These are phyloP conservation scores for Chytriomyces sp. DNA, from an alignment of 192 early-diverging fungal genomes.

Conservation along the genomic window DNA sequence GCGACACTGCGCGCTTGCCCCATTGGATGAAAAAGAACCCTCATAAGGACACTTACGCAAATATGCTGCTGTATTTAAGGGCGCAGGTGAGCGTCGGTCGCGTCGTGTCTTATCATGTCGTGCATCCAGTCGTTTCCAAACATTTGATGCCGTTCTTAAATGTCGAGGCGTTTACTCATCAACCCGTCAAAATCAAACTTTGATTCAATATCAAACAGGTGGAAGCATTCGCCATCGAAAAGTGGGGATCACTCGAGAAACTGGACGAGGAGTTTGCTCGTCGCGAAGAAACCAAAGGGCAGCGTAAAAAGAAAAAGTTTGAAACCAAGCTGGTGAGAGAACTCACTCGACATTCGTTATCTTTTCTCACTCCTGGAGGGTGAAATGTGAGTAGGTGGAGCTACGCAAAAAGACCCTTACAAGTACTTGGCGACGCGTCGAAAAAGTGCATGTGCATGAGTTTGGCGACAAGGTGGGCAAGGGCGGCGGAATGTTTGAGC, in stretches of 20 bases:
- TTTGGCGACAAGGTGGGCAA: conserved; percentile 57
- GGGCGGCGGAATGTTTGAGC: conserved; percentile 19
- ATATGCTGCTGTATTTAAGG: conserved; percentile 93
- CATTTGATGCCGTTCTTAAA: background rate
- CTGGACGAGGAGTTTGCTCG: conserved; percentile 88
- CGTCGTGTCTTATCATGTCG: background rate
- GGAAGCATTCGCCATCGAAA: conserved; percentile 90
- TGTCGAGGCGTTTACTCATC: no score
- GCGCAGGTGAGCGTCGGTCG: conserved; percentile 63
- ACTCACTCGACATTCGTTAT: conserved; percentile 24
- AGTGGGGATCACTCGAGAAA: conserved; percentile 85
- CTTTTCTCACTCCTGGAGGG: background rate
- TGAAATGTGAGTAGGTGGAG: conserved; percentile 48
- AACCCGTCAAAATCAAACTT: background rate
- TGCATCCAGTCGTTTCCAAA: no score
- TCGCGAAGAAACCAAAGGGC: conserved; percentile 74
- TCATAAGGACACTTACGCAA: conserved; percentile 92
- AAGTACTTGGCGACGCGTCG: conserved; percentile 67
- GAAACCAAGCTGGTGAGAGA: conserved; percentile 73
- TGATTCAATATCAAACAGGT: conserved; percentile 51
- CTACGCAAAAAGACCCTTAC: conserved; percentile 79
- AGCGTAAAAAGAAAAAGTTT: conserved; percentile 83
- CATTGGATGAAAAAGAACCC: conserved; percentile 91
- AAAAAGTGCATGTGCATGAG: conserved; percentile 74
- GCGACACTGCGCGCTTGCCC: conserved; percentile 74